phyloP scores from a whole-genome alignment of 164 flowering plant genomes.

The Liriodendron chinense region DNA sequence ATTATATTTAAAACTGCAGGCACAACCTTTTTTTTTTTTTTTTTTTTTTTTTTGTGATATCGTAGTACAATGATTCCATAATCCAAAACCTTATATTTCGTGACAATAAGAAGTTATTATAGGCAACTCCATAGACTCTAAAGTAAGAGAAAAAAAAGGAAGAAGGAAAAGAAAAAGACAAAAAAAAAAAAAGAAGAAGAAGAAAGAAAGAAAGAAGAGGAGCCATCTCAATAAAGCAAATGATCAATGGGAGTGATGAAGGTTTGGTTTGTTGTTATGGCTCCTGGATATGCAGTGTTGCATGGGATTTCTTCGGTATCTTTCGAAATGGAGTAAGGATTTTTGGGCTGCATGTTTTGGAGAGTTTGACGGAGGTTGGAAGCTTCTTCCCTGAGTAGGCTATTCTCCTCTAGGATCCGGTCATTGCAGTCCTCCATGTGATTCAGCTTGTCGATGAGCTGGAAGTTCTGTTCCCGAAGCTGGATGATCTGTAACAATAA shows the following conservation, averaged over 20 bases:
- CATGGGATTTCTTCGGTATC: constrained; percentile 52
- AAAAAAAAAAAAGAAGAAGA: no score
- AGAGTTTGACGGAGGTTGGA: constrained; percentile 60
- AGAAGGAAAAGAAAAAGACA: no score
- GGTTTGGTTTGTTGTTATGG: constrained; percentile 41
- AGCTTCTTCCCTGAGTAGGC: constrained; percentile 64
- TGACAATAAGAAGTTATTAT: no score
- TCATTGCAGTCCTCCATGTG: no score
- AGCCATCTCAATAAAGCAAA: constrained; percentile 23
- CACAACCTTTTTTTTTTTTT: no score
- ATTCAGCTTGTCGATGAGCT: constrained; percentile 75
- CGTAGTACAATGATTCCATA: no score
- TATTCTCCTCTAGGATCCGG: constrained; percentile 59
- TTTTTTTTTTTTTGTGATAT: no score
- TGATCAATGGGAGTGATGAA: constrained; percentile 37
- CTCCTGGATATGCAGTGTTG: constrained; percentile 39
- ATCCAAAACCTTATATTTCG: no score
- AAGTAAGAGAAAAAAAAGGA: background rate
- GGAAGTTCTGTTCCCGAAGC: constrained; percentile 77
- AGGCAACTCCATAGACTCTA: no score
- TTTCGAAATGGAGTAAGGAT: constrained; percentile 40
- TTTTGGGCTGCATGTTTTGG: constrained; percentile 43
- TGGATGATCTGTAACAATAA: constrained; percentile 82
- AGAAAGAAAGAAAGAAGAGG: background rate
- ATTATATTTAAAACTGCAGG: no score